Conservation (phyloP, 108 stramenopile species). For the Conticribra weissflogii region DNA sequence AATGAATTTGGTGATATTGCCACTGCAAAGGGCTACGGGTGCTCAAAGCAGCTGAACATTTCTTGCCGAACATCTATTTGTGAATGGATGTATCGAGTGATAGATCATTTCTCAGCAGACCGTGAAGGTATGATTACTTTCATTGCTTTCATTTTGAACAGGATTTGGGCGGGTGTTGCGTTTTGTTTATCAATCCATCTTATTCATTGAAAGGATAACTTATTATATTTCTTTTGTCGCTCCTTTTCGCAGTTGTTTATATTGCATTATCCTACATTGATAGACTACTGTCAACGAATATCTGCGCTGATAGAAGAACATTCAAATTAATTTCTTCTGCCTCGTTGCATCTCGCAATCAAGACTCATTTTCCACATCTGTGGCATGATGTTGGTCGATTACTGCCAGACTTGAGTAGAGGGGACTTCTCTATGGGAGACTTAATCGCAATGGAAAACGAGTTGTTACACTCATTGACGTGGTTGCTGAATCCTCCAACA, state of each 20-base stretch:
- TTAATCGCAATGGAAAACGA: constrained; percentile 67
- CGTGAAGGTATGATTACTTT: constrained; percentile 75
- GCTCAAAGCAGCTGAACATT: constrained; percentile 48
- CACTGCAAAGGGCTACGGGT: neutral
- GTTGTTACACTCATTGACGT: constrained; percentile 62
- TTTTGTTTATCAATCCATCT: neutral
- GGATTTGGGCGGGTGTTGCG: too few species aligned
- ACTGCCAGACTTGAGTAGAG: constrained; percentile 77
- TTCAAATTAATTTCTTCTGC: constrained; percentile 84
- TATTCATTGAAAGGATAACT: neutral
- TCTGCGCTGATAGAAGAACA: constrained; percentile 57
- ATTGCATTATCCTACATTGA: constrained; percentile 50
- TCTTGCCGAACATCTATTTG: constrained; percentile 77
- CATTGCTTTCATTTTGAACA: too few species aligned
- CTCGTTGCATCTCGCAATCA: constrained; percentile 78
- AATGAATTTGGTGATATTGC: neutral
- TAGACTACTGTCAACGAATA: constrained; percentile 44
- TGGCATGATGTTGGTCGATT: constrained; percentile 48
- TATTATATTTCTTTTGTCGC: too few species aligned
- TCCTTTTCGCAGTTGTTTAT: constrained; percentile 40
- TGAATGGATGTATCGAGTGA: constrained; percentile 85
- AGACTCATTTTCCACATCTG: constrained; percentile 62
- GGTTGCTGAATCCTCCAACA: constrained; percentile 79
- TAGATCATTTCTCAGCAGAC: constrained; percentile 82
- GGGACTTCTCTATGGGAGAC: constrained; percentile 67